These are phyloP conservation scores for Bacidia rubella DNA, from an alignment of 495 filamentous ascomycete genomes.

Conservation along the genomic window DNA sequence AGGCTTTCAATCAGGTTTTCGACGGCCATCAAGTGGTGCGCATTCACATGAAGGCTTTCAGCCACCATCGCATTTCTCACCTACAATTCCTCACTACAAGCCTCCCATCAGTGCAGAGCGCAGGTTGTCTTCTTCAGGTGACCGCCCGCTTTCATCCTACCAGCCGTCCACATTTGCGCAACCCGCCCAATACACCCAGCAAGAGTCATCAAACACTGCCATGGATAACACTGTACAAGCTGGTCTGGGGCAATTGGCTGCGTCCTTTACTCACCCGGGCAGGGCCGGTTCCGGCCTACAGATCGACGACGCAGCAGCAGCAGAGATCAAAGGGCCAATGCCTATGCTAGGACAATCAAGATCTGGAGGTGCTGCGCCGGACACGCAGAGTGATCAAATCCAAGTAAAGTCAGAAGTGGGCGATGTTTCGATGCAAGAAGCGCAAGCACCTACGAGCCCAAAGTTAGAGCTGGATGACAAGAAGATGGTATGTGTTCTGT, in stretches of 20 bases:
- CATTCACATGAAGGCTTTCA: conserved; percentile 3
- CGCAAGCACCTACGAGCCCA: background rate
- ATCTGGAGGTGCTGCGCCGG: conserved; percentile 1
- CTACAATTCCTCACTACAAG: background rate
- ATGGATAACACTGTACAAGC: background rate
- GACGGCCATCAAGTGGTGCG: background rate
- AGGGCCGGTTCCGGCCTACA: conserved; percentile 1
- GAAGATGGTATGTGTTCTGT: background rate
- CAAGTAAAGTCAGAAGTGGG: conserved; percentile 17
- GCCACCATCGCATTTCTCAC: background rate
- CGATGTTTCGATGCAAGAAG: conserved; percentile 4
- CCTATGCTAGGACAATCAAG: conserved; percentile 3
- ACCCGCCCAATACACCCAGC: background rate
- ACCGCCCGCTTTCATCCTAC: conserved; percentile 4
- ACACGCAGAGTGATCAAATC: conserved; percentile 12
- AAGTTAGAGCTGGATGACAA: background rate
- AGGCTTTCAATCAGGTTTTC: background rate
- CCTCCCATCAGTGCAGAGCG: background rate
- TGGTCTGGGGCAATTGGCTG: background rate
- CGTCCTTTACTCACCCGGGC: background rate
- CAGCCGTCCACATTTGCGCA: conserved; percentile 2
- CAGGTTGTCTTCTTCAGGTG: background rate
- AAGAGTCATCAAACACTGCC: background rate
- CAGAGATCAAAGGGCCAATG: conserved; percentile 13
- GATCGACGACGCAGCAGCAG: background rate